Evolutionary conservation across 2,329 filamentous ascomycete genomes (phyloP).

Genomic region (Colletotrichum eremochloae): DNA sequence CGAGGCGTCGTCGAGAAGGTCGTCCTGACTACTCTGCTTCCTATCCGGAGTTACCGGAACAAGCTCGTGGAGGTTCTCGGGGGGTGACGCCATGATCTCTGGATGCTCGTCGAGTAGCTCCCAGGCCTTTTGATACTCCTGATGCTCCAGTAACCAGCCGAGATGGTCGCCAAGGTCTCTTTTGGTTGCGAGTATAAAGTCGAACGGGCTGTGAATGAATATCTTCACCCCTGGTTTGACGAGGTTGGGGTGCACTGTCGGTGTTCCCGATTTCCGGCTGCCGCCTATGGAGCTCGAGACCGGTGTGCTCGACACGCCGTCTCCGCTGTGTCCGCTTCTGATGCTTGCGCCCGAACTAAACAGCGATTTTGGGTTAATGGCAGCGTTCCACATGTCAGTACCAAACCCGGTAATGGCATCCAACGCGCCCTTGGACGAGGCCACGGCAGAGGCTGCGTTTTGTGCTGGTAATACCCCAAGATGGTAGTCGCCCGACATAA

Average conservation of each 20-base stretch:
- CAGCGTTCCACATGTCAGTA: constrained; percentile 89
- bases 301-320: constrained; percentile 67
- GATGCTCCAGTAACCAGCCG: constrained; percentile 84
- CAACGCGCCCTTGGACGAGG: constrained; percentile 78
- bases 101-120: constrained; percentile 90
- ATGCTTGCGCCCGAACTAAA: constrained; percentile 91
- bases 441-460: constrained; percentile 73
- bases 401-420: constrained; percentile 81
- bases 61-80: constrained; percentile 57
- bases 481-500: constrained; percentile 93
- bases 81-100: constrained; percentile 68
- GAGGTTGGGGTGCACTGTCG: constrained; percentile 64
- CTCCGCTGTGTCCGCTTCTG: constrained; percentile 70
- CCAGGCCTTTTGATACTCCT: constrained; percentile 89
- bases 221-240: constrained; percentile 75
- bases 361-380: constrained; percentile 86
- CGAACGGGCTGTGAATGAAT: constrained; percentile 96
- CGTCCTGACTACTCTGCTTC: constrained; percentile 59
- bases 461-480: constrained; percentile 84
- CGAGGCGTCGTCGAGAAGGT: constrained; percentile 82
- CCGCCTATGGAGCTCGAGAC: constrained; percentile 56
- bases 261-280: constrained; percentile 42
- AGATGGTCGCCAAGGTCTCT: constrained; percentile 89
- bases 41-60: constrained; percentile 58
- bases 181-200: constrained; percentile 93